phyloP scores from a whole-genome alignment of 768 basidiomycete genomes.

The Ramaria rubella region DNA sequence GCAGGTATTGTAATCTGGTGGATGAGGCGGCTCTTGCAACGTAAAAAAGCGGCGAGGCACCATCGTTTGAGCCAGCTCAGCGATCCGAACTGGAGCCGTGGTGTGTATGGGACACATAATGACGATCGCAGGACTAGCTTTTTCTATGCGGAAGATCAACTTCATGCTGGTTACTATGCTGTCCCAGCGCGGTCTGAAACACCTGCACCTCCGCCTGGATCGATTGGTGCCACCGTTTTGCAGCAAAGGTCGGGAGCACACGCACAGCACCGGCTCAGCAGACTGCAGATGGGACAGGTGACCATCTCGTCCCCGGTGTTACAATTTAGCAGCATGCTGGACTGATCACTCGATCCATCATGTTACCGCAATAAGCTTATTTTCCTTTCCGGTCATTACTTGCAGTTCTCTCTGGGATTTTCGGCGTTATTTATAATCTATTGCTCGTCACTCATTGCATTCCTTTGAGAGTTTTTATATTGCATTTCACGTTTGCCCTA shows the following conservation, averaged over 20 bases:
- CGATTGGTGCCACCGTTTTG: constrained; percentile 6
- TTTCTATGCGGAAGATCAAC: constrained; percentile 7
- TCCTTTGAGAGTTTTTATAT: too few species aligned
- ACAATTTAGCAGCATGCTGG: constrained; percentile 7
- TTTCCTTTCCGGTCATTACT: too few species aligned
- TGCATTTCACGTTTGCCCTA: too few species aligned
- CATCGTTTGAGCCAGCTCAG: neutral
- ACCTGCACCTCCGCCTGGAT: neutral
- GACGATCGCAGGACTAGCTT: constrained; percentile 11
- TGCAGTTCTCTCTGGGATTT: too few species aligned
- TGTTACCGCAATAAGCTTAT: too few species aligned
- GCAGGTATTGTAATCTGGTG: constrained; percentile 3
- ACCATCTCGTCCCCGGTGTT: constrained; percentile 3
- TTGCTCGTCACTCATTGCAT: too few species aligned
- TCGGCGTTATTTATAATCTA: too few species aligned
- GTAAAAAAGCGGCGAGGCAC: neutral
- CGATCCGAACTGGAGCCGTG: constrained; percentile 4
- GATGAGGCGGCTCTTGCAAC: neutral
- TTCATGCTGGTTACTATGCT: constrained; percentile 2
- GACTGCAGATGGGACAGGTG: neutral
- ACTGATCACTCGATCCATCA: too few species aligned
- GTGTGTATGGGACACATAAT: constrained; percentile 9
- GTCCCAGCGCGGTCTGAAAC: neutral
- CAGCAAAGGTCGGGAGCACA: neutral
- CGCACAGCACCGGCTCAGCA: neutral